Percentiles rank a stretch among this genome's conserved stretches.
Evolutionary conservation across 2,329 filamentous ascomycete genomes (phyloP).

Genomic region (Elsinoe perseae): DNA sequence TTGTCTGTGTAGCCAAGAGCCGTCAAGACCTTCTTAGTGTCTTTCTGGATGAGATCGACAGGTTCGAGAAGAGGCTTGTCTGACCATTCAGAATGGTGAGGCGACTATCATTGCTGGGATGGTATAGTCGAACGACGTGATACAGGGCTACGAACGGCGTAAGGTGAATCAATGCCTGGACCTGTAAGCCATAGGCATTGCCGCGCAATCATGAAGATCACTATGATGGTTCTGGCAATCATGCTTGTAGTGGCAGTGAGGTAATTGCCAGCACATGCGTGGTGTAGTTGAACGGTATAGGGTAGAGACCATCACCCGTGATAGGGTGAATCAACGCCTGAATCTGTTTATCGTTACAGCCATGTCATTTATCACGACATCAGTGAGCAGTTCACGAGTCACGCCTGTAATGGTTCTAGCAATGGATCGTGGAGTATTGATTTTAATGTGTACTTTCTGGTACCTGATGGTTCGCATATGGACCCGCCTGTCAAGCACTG

Average conservation of each 20-base stretch:
- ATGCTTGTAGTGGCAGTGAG: neutral
- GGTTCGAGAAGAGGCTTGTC: conserved; percentile 11
- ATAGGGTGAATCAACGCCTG: no score
- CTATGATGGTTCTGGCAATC: no score
- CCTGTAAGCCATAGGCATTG: neutral
- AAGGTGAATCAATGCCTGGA: neutral
- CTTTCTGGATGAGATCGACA: neutral
- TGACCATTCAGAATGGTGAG: neutral
- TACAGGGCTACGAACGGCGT: neutral
- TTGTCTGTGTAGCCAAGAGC: neutral
- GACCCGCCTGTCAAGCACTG: neutral
- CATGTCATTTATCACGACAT: no score
- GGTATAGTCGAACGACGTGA: neutral
- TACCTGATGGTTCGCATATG: neutral
- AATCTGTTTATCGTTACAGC: neutral
- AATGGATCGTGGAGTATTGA: neutral
- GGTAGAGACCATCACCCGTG: no score
- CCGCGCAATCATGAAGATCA: no score
- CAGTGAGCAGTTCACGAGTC: no score
- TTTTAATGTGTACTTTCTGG: neutral
- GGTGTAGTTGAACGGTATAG: no score
- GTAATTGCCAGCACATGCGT: no score
- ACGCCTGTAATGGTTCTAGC: neutral
- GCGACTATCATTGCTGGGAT: neutral
- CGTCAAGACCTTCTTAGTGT: neutral